phyloP scores from a whole-genome alignment of 305 asterid species.

The Fraxinus nigra region DNA sequence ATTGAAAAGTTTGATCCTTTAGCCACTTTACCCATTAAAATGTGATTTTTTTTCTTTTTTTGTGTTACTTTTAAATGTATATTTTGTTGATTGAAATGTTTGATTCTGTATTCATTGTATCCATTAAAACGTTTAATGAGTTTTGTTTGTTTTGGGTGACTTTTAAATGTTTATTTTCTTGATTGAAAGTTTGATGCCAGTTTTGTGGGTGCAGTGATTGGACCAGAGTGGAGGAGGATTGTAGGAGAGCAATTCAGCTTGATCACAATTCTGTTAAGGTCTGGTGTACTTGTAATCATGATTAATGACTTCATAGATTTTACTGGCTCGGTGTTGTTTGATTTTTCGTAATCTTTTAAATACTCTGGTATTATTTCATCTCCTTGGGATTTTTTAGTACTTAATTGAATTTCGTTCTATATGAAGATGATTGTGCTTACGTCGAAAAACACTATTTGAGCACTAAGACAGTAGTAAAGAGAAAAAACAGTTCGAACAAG shows the following conservation, averaged over 20 bases:
- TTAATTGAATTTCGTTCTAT: background rate
- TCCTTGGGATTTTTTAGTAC: background rate
- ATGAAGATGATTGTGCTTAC: background rate
- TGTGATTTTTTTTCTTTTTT: background rate
- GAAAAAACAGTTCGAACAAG: background rate
- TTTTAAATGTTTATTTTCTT: background rate
- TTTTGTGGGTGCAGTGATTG: conserved; percentile 54
- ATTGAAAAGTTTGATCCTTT: background rate
- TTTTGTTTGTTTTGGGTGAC: background rate
- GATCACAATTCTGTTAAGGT: conserved; percentile 78
- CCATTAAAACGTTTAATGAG: background rate
- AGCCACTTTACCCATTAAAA: background rate
- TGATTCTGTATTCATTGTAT: background rate
- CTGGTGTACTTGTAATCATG: background rate
- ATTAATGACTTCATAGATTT: background rate
- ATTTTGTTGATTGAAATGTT: background rate
- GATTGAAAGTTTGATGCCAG: background rate
- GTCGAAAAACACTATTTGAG: background rate
- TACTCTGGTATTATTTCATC: background rate
- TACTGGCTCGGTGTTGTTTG: background rate
- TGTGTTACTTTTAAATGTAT: background rate
- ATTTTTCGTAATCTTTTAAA: background rate
- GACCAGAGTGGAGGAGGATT: conserved; percentile 87
- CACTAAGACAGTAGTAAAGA: background rate
- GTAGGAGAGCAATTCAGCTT: conserved; percentile 74